Evolutionary conservation across 2,329 filamentous ascomycete genomes (phyloP).

Genomic region (Aciculosporium take): DNA sequence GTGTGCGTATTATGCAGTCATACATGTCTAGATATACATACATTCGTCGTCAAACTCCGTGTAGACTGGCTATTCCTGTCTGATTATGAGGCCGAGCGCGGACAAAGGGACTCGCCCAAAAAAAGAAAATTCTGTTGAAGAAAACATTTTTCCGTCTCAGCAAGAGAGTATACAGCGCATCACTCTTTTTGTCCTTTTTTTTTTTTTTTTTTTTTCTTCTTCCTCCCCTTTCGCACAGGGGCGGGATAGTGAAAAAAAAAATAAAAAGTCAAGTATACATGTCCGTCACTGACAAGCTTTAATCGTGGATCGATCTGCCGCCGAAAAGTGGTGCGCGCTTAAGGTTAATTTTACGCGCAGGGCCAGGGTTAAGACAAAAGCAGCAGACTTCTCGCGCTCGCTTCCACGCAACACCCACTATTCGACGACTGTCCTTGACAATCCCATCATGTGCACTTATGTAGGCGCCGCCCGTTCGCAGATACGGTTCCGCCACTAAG

Average conservation of each 20-base stretch:
- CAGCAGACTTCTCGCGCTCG: too few species aligned
- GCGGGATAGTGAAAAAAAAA: too few species aligned
- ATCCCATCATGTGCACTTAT: background rate
- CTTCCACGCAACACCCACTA: too few species aligned
- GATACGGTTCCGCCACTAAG: constrained; percentile 1
- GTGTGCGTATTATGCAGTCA: background rate
- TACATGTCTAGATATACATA: background rate
- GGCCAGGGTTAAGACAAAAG: too few species aligned
- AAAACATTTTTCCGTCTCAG: background rate
- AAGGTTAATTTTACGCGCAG: background rate
- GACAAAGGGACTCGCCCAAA: background rate
- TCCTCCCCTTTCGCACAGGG: too few species aligned
- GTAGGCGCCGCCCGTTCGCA: background rate
- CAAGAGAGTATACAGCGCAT: background rate
- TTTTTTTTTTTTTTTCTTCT: too few species aligned
- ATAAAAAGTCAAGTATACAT: too few species aligned
- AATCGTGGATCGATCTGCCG: background rate
- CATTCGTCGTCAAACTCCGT: background rate
- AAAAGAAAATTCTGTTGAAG: background rate
- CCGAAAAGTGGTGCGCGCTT: background rate
- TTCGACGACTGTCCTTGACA: too few species aligned
- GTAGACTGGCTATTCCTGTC: background rate
- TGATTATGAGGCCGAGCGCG: background rate
- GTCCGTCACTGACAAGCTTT: background rate
- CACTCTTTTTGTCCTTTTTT: background rate